Conservation (phyloP, 495 filamentous ascomycete genomes). For the Aspergillus incahuasiensis region DNA sequence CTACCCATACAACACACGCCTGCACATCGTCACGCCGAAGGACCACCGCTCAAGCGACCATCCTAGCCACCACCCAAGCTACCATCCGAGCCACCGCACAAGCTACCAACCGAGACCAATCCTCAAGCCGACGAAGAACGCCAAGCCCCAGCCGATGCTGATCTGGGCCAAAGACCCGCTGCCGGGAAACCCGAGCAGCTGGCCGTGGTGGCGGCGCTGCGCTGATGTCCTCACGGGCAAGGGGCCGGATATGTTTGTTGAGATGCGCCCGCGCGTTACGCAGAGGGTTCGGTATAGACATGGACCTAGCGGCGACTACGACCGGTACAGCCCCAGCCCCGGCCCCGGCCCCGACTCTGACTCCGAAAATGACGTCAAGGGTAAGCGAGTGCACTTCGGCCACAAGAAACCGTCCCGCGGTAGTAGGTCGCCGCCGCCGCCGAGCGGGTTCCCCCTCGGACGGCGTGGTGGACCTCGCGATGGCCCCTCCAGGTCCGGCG, state of each 20-base stretch:
- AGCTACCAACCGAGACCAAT: neutral
- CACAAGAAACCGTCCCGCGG: neutral
- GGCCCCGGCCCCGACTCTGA: too few relatives aligned
- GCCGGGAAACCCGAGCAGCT: conserved; percentile 29
- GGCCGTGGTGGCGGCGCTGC: conserved; percentile 34
- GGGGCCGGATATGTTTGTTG: conserved; percentile 44
- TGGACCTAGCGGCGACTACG: too few relatives aligned
- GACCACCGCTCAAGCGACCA: too few relatives aligned
- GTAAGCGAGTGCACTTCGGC: neutral
- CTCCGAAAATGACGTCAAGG: too few relatives aligned
- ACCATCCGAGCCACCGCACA: too few relatives aligned
- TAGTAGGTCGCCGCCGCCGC: neutral
- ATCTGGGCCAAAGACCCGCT: conserved; percentile 41
- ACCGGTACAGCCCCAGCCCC: neutral
- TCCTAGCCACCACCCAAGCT: too few relatives aligned
- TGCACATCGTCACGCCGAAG: too few relatives aligned
- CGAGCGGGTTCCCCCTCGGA: neutral
- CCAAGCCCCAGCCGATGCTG: conserved; percentile 17
- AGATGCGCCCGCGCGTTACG: conserved; percentile 6
- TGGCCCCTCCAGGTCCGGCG: too few relatives aligned
- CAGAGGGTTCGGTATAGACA: too few relatives aligned
- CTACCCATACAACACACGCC: too few relatives aligned
- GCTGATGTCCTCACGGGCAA: conserved; percentile 34
- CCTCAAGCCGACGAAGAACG: neutral
- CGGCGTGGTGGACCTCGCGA: too few relatives aligned